phyloP scores from a whole-genome alignment of 2,329 filamentous ascomycete species.

The Aspergillus pseudoglaucus region DNA sequence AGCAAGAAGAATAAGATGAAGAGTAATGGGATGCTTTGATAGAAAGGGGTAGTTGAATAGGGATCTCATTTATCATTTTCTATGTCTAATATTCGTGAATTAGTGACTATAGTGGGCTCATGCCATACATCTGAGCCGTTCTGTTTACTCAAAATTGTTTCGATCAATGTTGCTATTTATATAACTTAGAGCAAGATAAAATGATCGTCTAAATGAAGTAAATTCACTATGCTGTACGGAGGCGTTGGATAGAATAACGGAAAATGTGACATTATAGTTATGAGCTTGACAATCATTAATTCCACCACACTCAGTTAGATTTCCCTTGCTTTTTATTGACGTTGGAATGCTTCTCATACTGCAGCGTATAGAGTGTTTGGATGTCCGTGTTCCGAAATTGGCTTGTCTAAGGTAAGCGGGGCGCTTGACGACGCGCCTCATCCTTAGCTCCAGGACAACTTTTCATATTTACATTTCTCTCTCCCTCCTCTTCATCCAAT shows the following conservation, averaged over 20 bases:
- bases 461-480: conserved; percentile 4
- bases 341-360: neutral
- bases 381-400: neutral
- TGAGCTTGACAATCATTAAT: neutral
- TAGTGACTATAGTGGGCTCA: too few species aligned
- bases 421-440: conserved; percentile 3
- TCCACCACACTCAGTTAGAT: neutral
- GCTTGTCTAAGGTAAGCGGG: conserved; percentile 5
- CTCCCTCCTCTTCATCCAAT: conserved; percentile 1
- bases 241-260: neutral
- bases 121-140: too few species aligned
- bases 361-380: neutral
- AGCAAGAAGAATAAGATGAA: conserved; percentile 40
- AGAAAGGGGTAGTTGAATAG: conserved; percentile 1
- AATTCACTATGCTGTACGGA: neutral
- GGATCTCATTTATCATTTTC: neutral
- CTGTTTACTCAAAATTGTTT: neutral
- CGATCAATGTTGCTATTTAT: neutral
- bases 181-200: neutral
- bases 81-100: neutral
- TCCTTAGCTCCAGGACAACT: conserved; percentile 18
- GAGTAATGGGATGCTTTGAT: conserved; percentile 1
- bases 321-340: neutral
- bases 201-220: neutral
- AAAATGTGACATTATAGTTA: neutral